Conservation (phyloP, 2,329 filamentous ascomycete species). For the Neodidymelliopsis sp. region DNA sequence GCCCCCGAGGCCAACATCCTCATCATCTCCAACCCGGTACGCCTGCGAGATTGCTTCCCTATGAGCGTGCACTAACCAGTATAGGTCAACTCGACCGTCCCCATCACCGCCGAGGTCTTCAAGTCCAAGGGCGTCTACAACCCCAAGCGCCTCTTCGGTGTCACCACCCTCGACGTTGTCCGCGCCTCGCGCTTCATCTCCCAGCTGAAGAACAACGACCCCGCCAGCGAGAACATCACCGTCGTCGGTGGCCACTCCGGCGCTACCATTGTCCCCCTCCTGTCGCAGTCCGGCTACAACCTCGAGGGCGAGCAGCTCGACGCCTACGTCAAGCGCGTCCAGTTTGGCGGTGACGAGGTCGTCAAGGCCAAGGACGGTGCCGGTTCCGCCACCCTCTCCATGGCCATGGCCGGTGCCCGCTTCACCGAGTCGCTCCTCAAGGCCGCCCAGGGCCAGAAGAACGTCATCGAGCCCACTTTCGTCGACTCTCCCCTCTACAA, state of each 20-base stretch:
- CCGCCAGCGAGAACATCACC: constrained; percentile 90
- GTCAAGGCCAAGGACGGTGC: constrained; percentile 99
- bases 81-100: constrained; percentile 96
- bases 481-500: constrained; percentile 98
- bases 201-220: constrained; percentile 89
- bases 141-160: constrained; percentile 98
- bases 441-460: constrained; percentile 91
- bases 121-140: constrained; percentile 96
- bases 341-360: constrained; percentile 99
- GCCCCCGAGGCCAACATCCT: constrained; percentile 93
- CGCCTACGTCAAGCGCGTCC: constrained; percentile 88
- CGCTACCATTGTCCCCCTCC: constrained; percentile 96
- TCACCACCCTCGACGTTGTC: constrained; percentile 98
- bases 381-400: constrained; percentile 95
- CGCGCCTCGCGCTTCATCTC: constrained; percentile 98
- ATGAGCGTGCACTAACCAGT: constrained; percentile 16
- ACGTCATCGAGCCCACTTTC: constrained; percentile 93
- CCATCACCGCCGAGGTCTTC: constrained; percentile 96
- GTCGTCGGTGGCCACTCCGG: constrained; percentile 97
- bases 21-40: constrained; percentile 94
- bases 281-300: constrained; percentile 91
- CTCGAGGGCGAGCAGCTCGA: constrained; percentile 78
- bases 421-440: constrained; percentile 93
- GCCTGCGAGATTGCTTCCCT: constrained; percentile 24
- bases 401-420: constrained; percentile 91